Evolutionary conservation across 169 alveolate species (phyloP), one percentile per base, ranked within the genome.

Genomic region (Plasmodium billcollinsi): DNA sequence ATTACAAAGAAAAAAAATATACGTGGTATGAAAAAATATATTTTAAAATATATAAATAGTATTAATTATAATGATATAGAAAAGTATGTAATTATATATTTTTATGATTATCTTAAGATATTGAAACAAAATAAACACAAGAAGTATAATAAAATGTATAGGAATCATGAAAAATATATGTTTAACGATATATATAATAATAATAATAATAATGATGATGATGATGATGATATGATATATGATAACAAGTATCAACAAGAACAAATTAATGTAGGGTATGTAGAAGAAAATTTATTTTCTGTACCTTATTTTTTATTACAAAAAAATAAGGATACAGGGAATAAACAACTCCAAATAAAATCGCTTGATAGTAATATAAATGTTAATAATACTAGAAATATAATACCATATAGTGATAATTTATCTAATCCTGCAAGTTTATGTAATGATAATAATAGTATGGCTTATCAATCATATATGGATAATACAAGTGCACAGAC

Each of bases 241-340:
- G 45, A 33, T 6, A 33, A 33, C 7, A 33, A 5, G 2, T 33
- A 0, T 6, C 45, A 33, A 33, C 45, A 33, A 33, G 8, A 33
- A 33, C 45, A 33, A 33, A 33, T 5, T 33, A 33, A 33, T 33
- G 45, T 71, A 59, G 92, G 78, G 11, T 85, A 71, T 70, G 74
- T 85, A 29, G 92, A 85, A 24, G 92, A 85, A 73, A 70, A 85
- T 63, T 72, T 85, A 59, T 85, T 83, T 58, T 69, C 45, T 73
- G 70, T 67, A 33, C 91, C 91, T 5, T 20, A 58, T 6, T 83
- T 45, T 69, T 54, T 83, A 11, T 61, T 61, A 18, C 47, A 7
- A 21, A 61, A 20, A 33, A 5, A 33, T 33, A 3, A 33, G 1
- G 9, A 33, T 5, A 33, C 45, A 33, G 8, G 7, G 45, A 33